These are phyloP conservation scores for Trametopsis cervina DNA, from an alignment of 768 basidiomycete species.

Conservation along the genomic window DNA sequence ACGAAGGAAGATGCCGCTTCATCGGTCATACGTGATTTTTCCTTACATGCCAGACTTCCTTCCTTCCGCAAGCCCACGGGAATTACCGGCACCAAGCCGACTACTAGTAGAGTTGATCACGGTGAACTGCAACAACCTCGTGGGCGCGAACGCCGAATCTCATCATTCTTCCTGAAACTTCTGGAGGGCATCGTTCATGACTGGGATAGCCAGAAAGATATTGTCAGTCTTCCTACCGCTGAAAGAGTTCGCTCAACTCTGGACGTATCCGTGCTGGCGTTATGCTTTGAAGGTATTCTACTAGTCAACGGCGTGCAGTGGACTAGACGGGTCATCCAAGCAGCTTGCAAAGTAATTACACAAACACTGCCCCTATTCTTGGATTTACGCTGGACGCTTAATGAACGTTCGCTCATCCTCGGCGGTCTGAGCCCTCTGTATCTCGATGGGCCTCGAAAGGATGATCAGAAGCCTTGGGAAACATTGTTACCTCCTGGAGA, in stretches of 20 bases:
- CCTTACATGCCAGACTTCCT: slow-evolving; percentile 61
- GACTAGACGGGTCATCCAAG: slow-evolving; percentile 56
- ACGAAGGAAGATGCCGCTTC: slow-evolving; percentile 53
- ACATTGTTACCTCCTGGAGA: slow-evolving; percentile 41
- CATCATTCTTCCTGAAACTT: slow-evolving; percentile 53
- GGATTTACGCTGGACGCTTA: slow-evolving; percentile 42
- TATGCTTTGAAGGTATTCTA: slow-evolving; percentile 66
- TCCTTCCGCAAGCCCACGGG: background rate
- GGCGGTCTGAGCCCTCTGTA: slow-evolving; percentile 62
- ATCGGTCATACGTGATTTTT: slow-evolving; percentile 58
- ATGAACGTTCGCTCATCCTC: slow-evolving; percentile 61
- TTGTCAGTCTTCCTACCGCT: slow-evolving; percentile 36
- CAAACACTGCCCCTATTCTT: slow-evolving; percentile 34
- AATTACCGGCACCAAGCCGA: background rate
- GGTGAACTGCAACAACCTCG: slow-evolving; percentile 38
- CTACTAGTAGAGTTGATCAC: background rate
- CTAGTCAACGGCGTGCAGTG: slow-evolving; percentile 55
- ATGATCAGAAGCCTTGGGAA: slow-evolving; percentile 28
- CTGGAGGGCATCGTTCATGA: slow-evolving; percentile 44
- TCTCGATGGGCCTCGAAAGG: slow-evolving; percentile 26
- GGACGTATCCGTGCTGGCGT: slow-evolving; percentile 59
- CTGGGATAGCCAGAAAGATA: slow-evolving; percentile 37
- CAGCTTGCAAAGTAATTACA: slow-evolving; percentile 46
- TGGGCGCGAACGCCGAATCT: slow-evolving; percentile 55
- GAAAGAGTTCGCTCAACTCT: slow-evolving; percentile 61